Conservation (phyloP, 1,139 yeast species). For the Trichomonascaceae sp. region DNA sequence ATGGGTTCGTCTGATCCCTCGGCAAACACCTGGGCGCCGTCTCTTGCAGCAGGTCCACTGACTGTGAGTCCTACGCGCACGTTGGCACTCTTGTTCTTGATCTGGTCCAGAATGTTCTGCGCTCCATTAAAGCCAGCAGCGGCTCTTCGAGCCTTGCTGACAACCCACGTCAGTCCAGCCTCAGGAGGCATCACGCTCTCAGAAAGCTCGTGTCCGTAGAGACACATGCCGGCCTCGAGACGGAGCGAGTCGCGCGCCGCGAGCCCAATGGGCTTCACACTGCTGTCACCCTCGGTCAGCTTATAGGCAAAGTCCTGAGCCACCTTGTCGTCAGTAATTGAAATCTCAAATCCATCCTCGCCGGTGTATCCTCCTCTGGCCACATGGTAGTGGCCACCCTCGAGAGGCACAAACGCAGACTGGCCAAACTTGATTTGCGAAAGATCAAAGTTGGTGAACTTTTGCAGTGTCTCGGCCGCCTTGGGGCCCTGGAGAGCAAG, state of each 20-base stretch:
- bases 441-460: conserved; percentile 48
- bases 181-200: conserved; percentile 81
- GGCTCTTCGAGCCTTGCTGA: conserved; percentile 66
- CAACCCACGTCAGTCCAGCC: conserved; percentile 79
- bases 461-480: conserved; percentile 52
- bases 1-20: conserved; percentile 40
- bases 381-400: conserved; percentile 41
- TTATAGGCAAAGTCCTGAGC: conserved; percentile 52
- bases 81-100: conserved; percentile 46
- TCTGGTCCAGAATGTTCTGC: conserved; percentile 51
- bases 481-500: conserved; percentile 90
- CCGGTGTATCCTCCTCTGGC: conserved; percentile 97
- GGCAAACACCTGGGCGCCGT: conserved; percentile 53
- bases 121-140: conserved; percentile 63
- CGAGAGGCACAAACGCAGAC: conserved; percentile 42
- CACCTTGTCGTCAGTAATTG: conserved; percentile 49
- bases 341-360: conserved; percentile 92
- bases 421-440: conserved; percentile 61
- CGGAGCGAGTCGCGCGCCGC: conserved; percentile 95
- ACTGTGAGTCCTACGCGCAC: conserved; percentile 68
- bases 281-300: conserved; percentile 40
- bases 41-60: conserved; percentile 88
- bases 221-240: conserved; percentile 96
- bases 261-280: conserved; percentile 79
- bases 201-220: conserved; percentile 82